Percentiles rank a stretch among this genome's conserved stretches.
Conservation (phyloP, 305 asterid genomes). For the Fraxinus latifolia region DNA sequence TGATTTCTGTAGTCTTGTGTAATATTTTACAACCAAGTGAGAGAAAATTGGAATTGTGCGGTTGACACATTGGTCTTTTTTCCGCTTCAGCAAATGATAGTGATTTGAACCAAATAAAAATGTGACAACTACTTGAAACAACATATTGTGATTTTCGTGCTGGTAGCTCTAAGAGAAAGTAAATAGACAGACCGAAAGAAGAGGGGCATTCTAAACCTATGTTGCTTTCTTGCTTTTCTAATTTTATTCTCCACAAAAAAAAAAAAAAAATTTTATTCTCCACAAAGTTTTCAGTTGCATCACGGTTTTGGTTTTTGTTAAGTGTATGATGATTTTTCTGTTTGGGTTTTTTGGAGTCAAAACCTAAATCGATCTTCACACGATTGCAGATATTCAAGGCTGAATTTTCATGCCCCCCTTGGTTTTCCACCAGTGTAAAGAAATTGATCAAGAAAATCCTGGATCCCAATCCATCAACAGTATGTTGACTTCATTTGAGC, state of each 20-base stretch:
- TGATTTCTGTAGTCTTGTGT: not conserved
- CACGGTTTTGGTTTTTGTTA: not conserved
- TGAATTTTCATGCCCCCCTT: slow-evolving; percentile 77
- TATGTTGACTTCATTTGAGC: slow-evolving; percentile 34
- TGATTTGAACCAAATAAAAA: not conserved
- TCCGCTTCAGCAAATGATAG: not conserved
- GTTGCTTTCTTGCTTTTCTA: not conserved
- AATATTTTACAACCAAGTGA: not conserved
- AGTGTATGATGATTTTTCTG: not conserved
- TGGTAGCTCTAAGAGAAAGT: not conserved
- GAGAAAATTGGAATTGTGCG: not conserved
- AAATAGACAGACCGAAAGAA: not conserved
- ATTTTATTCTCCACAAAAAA: not conserved
- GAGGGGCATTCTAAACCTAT: not conserved
- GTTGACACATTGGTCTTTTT: not conserved
- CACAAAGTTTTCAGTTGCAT: not conserved
- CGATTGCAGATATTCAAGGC: slow-evolving; percentile 84
- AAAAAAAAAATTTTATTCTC: not conserved
- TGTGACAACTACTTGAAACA: not conserved
- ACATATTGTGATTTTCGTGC: not conserved
- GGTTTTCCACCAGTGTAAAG: slow-evolving; percentile 84
- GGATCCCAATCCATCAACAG: slow-evolving; percentile 90
- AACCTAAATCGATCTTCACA: not conserved
- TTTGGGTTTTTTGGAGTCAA: not conserved
- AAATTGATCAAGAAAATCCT: slow-evolving; percentile 82